These are phyloP conservation scores for Mycena belliarum DNA, from an alignment of 768 basidiomycete species.

Conservation along the genomic window DNA sequence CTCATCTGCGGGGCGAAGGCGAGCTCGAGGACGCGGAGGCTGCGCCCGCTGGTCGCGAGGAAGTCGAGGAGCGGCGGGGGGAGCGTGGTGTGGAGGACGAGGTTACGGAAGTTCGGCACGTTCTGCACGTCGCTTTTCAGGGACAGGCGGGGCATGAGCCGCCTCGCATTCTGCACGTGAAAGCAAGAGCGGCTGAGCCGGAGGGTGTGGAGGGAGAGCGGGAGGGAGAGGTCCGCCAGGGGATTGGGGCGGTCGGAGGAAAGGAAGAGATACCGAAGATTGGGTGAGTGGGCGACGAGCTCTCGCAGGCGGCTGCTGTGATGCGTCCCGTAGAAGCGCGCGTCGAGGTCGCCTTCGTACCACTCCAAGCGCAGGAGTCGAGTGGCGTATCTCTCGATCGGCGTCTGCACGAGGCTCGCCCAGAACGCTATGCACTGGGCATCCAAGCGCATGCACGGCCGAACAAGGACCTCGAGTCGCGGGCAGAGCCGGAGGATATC, in stretches of 20 bases:
- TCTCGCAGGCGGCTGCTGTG: constrained; percentile 8
- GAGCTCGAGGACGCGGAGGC: constrained; percentile 14
- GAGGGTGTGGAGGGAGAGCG: constrained; percentile 3
- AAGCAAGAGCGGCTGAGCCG: constrained; percentile 15
- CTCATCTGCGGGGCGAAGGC: constrained; percentile 17
- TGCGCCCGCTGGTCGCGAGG: background rate
- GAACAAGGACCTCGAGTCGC: constrained; percentile 22
- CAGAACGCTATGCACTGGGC: constrained; percentile 11
- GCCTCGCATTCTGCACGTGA: background rate
- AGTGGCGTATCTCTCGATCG: background rate
- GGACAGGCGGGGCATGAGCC: background rate
- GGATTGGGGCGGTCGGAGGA: constrained; percentile 8
- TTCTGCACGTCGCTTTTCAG: background rate
- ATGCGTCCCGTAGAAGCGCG: constrained; percentile 10
- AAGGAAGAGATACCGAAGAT: constrained; percentile 15
- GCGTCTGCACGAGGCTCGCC: constrained; percentile 1
- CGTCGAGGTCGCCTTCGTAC: constrained; percentile 17
- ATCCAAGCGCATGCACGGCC: constrained; percentile 11
- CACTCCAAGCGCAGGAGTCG: constrained; percentile 14
- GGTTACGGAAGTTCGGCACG: constrained; percentile 4
- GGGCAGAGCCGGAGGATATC: constrained; percentile 12
- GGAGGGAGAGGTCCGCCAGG: constrained; percentile 9
- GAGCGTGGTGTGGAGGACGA: constrained; percentile 17
- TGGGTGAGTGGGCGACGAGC: constrained; percentile 6
- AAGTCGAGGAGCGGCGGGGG: constrained; percentile 12